Percentiles rank a stretch among this genome's conserved stretches.
phyloP scores from a whole-genome alignment of 2,329 filamentous ascomycete species.

The Claviceps capensis region DNA sequence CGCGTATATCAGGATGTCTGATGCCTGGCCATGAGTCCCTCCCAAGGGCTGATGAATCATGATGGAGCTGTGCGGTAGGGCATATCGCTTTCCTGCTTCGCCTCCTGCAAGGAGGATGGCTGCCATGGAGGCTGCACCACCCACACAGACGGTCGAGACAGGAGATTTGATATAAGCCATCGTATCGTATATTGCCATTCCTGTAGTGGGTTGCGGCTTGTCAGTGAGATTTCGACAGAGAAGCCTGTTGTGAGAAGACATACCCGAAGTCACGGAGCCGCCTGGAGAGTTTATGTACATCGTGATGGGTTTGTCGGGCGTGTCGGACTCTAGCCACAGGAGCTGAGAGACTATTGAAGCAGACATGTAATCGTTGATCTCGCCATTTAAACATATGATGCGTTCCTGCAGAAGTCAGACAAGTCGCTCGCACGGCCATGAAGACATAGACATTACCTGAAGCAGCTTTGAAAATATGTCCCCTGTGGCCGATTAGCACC shows the following conservation, averaged over 20 bases:
- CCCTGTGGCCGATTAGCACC: slow-evolving; percentile 32
- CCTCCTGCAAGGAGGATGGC: slow-evolving; percentile 79
- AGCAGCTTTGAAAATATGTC: slow-evolving; percentile 73
- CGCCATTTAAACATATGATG: slow-evolving; percentile 85
- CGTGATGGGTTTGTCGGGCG: slow-evolving; percentile 85
- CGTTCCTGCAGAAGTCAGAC: slow-evolving; percentile 48
- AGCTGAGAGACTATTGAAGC: slow-evolving; percentile 94
- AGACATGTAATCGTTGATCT: slow-evolving; percentile 79
- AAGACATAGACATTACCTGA: slow-evolving; percentile 36
- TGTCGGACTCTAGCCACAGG: slow-evolving; percentile 94
- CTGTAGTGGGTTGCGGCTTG: slow-evolving; percentile 15
- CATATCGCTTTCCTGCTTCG: slow-evolving; percentile 70
- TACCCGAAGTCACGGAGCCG: slow-evolving; percentile 67
- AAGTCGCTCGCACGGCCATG: background rate
- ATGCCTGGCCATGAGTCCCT: slow-evolving; percentile 48
- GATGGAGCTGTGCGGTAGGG: slow-evolving; percentile 82
- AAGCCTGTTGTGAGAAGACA: slow-evolving; percentile 1
- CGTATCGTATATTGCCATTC: slow-evolving; percentile 90
- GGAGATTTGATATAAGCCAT: slow-evolving; percentile 94
- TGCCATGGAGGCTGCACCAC: slow-evolving; percentile 91
- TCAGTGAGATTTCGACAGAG: background rate
- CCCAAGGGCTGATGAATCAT: slow-evolving; percentile 97
- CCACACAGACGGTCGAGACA: slow-evolving; percentile 88
- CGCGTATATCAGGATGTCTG: slow-evolving; percentile 91
- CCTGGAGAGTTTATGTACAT: slow-evolving; percentile 98